Percentiles rank a stretch among this genome's conserved stretches.
phyloP scores from a whole-genome alignment of 345 rosid genomes.

The Combretum micranthum region DNA sequence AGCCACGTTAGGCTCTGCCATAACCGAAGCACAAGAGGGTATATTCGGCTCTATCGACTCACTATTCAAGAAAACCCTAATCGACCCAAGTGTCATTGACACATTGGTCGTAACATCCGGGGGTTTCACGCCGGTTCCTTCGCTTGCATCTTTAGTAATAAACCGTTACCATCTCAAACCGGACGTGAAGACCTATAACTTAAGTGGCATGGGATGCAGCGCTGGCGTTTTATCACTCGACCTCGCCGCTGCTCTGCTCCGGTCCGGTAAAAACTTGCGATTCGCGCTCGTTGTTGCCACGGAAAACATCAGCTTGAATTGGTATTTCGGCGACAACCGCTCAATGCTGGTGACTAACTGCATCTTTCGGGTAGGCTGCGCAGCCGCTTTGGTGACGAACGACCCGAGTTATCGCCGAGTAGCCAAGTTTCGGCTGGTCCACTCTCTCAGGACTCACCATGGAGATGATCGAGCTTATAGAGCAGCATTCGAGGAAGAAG shows the following conservation, averaged over 20 bases:
- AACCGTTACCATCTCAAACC: conserved; percentile 12
- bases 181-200: conserved; percentile 15
- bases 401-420: conserved; percentile 7
- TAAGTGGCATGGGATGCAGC: conserved; percentile 24
- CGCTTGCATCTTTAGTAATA: conserved; percentile 13
- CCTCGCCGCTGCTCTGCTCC: conserved; percentile 11
- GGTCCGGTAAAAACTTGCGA: neutral
- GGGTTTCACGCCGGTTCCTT: conserved; percentile 14
- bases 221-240: conserved; percentile 15
- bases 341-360: conserved; percentile 23
- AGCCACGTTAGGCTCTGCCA: conserved; percentile 12
- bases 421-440: conserved; percentile 10
- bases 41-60: conserved; percentile 10
- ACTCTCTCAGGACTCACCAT: conserved; percentile 17
- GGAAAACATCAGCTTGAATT: conserved; percentile 17
- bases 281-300: conserved; percentile 16
- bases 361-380: conserved; percentile 19
- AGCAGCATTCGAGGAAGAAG: conserved; percentile 20
- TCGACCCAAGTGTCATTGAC: conserved; percentile 12
- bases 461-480: conserved; percentile 18
- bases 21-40: conserved; percentile 13
- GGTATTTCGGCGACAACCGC: conserved; percentile 18
- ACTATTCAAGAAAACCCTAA: conserved; percentile 9
- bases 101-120: conserved; percentile 14
- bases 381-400: conserved; percentile 11